These are phyloP conservation scores for Debaryomyces coudertii DNA, from an alignment of 1,139 yeast species.

Conservation along the genomic window DNA sequence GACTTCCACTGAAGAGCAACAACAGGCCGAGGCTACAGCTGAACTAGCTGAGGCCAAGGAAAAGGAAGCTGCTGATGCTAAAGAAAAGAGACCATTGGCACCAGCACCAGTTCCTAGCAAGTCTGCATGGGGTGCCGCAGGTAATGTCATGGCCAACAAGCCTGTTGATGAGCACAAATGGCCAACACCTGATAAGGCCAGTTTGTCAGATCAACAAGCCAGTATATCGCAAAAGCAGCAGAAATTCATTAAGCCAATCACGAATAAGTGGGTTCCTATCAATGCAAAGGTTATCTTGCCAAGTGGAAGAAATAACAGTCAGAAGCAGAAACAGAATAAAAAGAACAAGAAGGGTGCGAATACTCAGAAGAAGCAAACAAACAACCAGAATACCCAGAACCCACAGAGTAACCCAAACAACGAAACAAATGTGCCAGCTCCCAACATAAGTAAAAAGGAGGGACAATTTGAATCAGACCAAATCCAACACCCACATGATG, in stretches of 20 bases:
- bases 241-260: slow-evolving; percentile 58
- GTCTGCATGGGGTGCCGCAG: slow-evolving; percentile 66
- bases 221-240: slow-evolving; percentile 40
- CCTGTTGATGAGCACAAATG: slow-evolving; percentile 54
- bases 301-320: slow-evolving; percentile 31
- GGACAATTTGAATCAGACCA: slow-evolving; percentile 10
- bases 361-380: slow-evolving; percentile 9
- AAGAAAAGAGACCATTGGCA: slow-evolving; percentile 51
- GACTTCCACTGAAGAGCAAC: slow-evolving; percentile 5
- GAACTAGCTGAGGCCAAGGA: not conserved
- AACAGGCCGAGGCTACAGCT: slow-evolving; percentile 1
- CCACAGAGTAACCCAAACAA: not conserved
- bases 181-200: slow-evolving; percentile 58
- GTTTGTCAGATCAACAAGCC: slow-evolving; percentile 20
- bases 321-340: slow-evolving; percentile 36
- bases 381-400: slow-evolving; percentile 7
- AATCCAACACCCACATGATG: slow-evolving; percentile 15
- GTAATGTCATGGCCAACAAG: slow-evolving; percentile 26
- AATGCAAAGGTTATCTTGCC: slow-evolving; percentile 69
- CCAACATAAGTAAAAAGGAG: slow-evolving; percentile 9
- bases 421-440: slow-evolving; percentile 1
- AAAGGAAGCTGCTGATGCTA: slow-evolving; percentile 14
- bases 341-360: slow-evolving; percentile 33
- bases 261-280: slow-evolving; percentile 90
- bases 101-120: slow-evolving; percentile 80